A percentile compares a stretch with the other conserved stretches of the same genome.
Evolutionary conservation across 129 eudicot species (phyloP).

Genomic region (Artemisia argyi): DNA sequence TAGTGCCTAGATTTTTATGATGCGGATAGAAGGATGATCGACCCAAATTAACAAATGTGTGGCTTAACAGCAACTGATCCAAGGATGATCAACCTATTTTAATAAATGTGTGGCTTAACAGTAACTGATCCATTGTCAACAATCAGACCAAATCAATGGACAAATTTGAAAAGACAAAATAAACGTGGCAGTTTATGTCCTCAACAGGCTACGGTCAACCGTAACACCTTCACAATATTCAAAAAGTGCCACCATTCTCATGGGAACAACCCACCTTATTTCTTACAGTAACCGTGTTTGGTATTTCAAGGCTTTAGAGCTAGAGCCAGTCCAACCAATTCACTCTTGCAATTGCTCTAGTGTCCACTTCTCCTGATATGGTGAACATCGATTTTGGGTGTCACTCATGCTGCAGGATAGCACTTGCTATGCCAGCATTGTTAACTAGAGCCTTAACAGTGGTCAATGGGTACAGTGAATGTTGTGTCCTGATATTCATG

Average conservation of each 20-base stretch:
- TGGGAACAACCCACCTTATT: conserved; percentile 38
- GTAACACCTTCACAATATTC: neutral
- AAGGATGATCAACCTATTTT: conserved; percentile 21
- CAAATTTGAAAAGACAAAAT: conserved; percentile 13
- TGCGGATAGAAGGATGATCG: neutral
- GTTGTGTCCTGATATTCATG: conserved; percentile 81
- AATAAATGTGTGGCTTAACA: conserved; percentile 29
- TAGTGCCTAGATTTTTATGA: neutral
- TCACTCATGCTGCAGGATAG: conserved; percentile 86
- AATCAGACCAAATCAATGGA: conserved; percentile 28
- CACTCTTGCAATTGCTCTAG: conserved; percentile 78
- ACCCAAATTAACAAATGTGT: too few relatives aligned
- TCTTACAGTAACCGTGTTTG: conserved; percentile 14
- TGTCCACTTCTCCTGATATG: conserved; percentile 88
- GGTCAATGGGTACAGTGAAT: conserved; percentile 69
- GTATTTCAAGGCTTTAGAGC: conserved; percentile 68
- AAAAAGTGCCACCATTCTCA: conserved; percentile 16
- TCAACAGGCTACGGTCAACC: conserved; percentile 1
- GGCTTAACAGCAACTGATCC: too few relatives aligned
- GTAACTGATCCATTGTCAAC: conserved; percentile 23
- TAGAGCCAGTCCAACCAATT: conserved; percentile 76
- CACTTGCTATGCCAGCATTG: conserved; percentile 79
- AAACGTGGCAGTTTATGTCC: conserved; percentile 21
- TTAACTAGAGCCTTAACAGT: conserved; percentile 70
- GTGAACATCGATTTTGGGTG: conserved; percentile 73